Conservation (phyloP, 2,329 filamentous ascomycete genomes). For the Epichloe scottii region DNA sequence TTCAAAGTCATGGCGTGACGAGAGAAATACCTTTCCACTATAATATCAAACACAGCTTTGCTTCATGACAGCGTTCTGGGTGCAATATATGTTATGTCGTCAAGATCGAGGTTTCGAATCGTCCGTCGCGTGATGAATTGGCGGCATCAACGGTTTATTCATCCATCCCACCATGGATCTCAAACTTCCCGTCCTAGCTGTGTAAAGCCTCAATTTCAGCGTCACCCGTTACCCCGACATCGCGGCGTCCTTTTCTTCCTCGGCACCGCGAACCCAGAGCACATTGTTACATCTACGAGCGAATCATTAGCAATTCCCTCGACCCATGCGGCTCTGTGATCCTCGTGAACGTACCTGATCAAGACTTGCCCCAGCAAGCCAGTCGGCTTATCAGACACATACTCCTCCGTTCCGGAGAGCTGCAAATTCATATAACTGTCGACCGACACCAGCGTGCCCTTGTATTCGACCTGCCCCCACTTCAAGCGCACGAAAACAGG, state of each 20-base stretch:
- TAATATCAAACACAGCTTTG: neutral
- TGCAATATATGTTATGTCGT: neutral
- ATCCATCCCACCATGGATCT: neutral
- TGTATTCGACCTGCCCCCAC: slow-evolving; percentile 98
- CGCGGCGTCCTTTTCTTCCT: slow-evolving; percentile 5
- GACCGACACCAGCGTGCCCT: slow-evolving; percentile 79
- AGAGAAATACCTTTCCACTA: neutral
- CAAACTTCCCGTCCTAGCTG: neutral
- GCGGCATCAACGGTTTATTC: neutral
- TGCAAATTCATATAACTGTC: slow-evolving; percentile 99
- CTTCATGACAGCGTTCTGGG: neutral
- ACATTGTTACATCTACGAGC: slow-evolving; percentile 77
- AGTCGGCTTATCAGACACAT: slow-evolving; percentile 74
- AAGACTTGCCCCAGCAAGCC: slow-evolving; percentile 81
- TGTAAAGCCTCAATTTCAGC: neutral
- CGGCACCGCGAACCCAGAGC: slow-evolving; percentile 62
- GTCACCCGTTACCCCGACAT: slow-evolving; percentile 4
- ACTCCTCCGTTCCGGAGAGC: slow-evolving; percentile 82
- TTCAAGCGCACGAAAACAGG: slow-evolving; percentile 86
- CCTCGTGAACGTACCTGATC: slow-evolving; percentile 54
- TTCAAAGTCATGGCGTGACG: neutral
- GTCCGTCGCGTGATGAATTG: neutral
- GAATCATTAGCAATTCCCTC: slow-evolving; percentile 2
- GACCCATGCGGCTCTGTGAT: neutral
- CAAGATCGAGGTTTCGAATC: neutral